Conservation (phyloP, 2,329 filamentous ascomycete genomes). For the Pseudogymnoascus sp. region DNA sequence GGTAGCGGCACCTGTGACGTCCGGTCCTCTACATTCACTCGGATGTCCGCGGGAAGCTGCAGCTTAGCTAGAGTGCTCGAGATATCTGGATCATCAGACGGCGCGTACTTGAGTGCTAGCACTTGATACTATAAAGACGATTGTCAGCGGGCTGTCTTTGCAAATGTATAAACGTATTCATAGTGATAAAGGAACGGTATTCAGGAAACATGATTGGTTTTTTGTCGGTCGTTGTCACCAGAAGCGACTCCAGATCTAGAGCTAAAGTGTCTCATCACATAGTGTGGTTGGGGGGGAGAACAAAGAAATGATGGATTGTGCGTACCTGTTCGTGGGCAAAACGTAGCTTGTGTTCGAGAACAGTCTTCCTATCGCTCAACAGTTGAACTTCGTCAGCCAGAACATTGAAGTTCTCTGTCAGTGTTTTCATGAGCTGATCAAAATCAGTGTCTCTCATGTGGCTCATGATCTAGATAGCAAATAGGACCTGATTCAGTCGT, state of each 20-base stretch:
- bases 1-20: slow-evolving; percentile 28
- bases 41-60: slow-evolving; percentile 50
- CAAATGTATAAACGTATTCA: slow-evolving; percentile 16
- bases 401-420: slow-evolving; percentile 58
- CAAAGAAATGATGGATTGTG: slow-evolving; percentile 17
- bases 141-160: background rate
- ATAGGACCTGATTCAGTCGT: slow-evolving; percentile 5
- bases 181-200: slow-evolving; percentile 35
- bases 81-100: slow-evolving; percentile 54
- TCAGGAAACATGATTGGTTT: slow-evolving; percentile 41
- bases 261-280: slow-evolving; percentile 55
- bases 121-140: slow-evolving; percentile 52
- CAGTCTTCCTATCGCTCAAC: slow-evolving; percentile 56
- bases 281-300: background rate
- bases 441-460: slow-evolving; percentile 23
- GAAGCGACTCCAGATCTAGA: slow-evolving; percentile 73
- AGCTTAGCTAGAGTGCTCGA: slow-evolving; percentile 60
- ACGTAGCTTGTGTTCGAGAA: slow-evolving; percentile 60
- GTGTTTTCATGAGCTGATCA: slow-evolving; percentile 44
- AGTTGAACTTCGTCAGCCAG: slow-evolving; percentile 60
- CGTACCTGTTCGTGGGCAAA: slow-evolving; percentile 62
- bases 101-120: slow-evolving; percentile 62
- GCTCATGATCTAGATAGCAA: slow-evolving; percentile 9
- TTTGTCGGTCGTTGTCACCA: slow-evolving; percentile 56
- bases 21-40: slow-evolving; percentile 21